A percentile compares a stretch with the other conserved stretches of the same genome.
These are phyloP conservation scores for Colletotrichum chrysophilum DNA, from an alignment of 2,329 filamentous ascomycete species.

Conservation along the genomic window DNA sequence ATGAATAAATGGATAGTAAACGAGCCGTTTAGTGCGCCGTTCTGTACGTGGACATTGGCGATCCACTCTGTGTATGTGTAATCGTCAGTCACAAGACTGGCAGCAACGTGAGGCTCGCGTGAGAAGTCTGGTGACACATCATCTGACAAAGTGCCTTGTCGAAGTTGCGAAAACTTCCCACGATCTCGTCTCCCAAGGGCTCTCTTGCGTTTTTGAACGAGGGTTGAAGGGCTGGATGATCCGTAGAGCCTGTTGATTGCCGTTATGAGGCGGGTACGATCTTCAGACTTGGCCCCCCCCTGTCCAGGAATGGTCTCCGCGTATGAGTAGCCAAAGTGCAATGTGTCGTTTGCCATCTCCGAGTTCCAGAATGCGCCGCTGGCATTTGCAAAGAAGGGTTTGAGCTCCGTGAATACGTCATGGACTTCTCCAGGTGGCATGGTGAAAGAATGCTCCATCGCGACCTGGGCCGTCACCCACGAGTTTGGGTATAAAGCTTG, in stretches of 20 bases:
- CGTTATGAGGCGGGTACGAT: slow-evolving; percentile 47
- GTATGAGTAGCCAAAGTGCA: slow-evolving; percentile 77
- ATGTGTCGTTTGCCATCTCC: slow-evolving; percentile 61
- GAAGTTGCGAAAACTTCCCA: background rate
- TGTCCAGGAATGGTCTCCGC: slow-evolving; percentile 55
- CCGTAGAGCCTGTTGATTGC: slow-evolving; percentile 60
- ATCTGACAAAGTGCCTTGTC: slow-evolving; percentile 12
- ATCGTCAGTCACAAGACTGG: slow-evolving; percentile 21
- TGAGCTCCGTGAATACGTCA: slow-evolving; percentile 61
- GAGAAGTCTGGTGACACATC: background rate
- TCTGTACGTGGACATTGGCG: slow-evolving; percentile 67
- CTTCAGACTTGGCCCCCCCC: slow-evolving; percentile 39
- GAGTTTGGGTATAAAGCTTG: slow-evolving; percentile 73
- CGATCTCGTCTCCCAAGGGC: background rate
- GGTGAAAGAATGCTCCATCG: slow-evolving; percentile 66
- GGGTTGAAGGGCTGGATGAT: slow-evolving; percentile 30
- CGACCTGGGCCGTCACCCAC: slow-evolving; percentile 65
- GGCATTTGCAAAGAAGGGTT: slow-evolving; percentile 68
- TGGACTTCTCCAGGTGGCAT: slow-evolving; percentile 58
- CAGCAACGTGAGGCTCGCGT: background rate
- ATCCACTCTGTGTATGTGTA: slow-evolving; percentile 67
- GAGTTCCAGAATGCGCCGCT: slow-evolving; percentile 73
- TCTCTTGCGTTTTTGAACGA: slow-evolving; percentile 4
- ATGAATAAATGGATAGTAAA: slow-evolving; percentile 73
- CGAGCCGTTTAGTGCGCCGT: slow-evolving; percentile 63